Conservation (phyloP, 2,329 filamentous ascomycete species). For the Tetracladium maxilliforme region DNA sequence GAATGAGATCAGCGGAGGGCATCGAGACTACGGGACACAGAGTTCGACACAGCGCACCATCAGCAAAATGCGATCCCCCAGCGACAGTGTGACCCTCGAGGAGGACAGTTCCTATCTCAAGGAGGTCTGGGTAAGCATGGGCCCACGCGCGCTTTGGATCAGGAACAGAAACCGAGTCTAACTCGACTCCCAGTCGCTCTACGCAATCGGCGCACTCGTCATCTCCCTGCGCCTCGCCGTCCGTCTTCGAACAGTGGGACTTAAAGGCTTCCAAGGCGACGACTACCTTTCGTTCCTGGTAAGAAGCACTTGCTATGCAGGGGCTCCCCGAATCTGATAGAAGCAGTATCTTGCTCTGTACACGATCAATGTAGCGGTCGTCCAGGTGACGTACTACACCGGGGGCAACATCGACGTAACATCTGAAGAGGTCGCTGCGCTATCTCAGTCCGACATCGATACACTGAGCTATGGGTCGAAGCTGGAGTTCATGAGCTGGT, state of each 20-base stretch:
- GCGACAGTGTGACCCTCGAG: too few relatives aligned
- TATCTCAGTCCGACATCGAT: conserved; percentile 3
- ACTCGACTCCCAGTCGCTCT: too few relatives aligned
- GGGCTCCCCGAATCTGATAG: too few relatives aligned
- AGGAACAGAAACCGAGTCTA: too few relatives aligned
- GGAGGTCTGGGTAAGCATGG: too few relatives aligned
- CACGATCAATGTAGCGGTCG: conserved; percentile 5
- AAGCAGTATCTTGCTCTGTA: conserved; percentile 4
- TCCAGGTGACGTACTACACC: conserved; percentile 5
- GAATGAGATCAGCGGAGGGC: too few relatives aligned
- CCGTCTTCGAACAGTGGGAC: conserved; percentile 17
- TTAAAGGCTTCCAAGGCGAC: conserved; percentile 6
- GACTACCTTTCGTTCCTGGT: conserved; percentile 5
- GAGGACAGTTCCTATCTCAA: too few relatives aligned
- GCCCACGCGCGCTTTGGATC: too few relatives aligned
- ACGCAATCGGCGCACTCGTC: conserved; percentile 12
- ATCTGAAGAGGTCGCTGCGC: conserved; percentile 1
- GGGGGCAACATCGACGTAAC: conserved; percentile 6
- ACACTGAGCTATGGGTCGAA: conserved; percentile 4
- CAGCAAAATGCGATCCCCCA: too few relatives aligned
- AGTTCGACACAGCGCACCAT: too few relatives aligned
- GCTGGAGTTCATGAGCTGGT: conserved; percentile 4
- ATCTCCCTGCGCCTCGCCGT: conserved; percentile 18
- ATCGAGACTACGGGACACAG: too few relatives aligned
- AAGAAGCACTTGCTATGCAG: too few relatives aligned